Base-by-base conservation (phyloP, 257 asterid species). In the Forsythia suspensa region DNA sequence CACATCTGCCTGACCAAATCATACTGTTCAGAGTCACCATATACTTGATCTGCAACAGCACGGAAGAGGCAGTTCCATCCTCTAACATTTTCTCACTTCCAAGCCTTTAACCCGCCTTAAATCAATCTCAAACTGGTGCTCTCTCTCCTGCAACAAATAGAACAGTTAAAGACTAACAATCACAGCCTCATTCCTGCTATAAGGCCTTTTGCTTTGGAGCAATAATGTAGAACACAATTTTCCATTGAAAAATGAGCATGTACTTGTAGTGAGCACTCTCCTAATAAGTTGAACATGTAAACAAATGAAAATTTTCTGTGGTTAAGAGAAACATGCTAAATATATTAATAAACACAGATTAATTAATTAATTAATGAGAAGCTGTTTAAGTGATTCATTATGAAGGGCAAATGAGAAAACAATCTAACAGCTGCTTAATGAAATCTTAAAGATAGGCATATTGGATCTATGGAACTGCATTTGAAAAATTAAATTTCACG, bases 31-130 rank as follows among this genome's bases (percentile, higher is more conserved):
- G 98, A 92, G 84, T 96, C 99, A 24, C 99, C 99, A 89, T 96
- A 94, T 57, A 96, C 99, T 91, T 91, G 98, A 87, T 96, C 97
- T 36, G 97, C 98, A 87, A 96, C 99, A 81, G 99, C 98, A 80
- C 99, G 97, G 70, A 96, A 96, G 74, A 96, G 97, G 80, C 99
- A 96, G 87, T 96, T 96, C 99, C 99, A 73, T 96, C 99, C 87
- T 91, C 97, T 40, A 89, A 75, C 99, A 96, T 87, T 87, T 96
- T 82, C 91, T 94, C 77, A 96, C 97, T 86, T 96, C 99, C 82
- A 94, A 85, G 70, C 98, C 96, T 90, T 90, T 91, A 59, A 81
- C 92, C 73, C 97, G 92, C 81, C 97, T 89, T 79, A 96, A 78
- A 74, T 94, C 98, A 76, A 90, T 85, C 90, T 86, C 99, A 83